Percentiles rank a stretch among this genome's conserved stretches.
Conservation (phyloP, 2,329 filamentous ascomycete species). For the Aspergillus persii region DNA sequence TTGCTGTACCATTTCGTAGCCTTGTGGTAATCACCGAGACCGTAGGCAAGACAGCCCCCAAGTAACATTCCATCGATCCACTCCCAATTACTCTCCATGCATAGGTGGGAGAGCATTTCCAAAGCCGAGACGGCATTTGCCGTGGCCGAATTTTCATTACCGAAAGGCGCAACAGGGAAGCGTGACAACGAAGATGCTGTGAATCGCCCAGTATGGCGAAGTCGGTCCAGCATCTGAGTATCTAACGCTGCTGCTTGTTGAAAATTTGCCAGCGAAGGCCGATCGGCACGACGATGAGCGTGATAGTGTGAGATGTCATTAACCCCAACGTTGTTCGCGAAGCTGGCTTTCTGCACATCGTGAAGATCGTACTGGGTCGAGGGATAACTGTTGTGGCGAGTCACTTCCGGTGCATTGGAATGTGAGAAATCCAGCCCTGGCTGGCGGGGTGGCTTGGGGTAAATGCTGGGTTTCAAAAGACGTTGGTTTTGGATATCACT, state of each 20-base stretch:
- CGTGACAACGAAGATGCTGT: conserved; percentile 30
- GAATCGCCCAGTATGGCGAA: conserved; percentile 33
- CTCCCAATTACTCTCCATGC: conserved; percentile 75
- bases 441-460: conserved; percentile 60
- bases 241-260: conserved; percentile 26
- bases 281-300: conserved; percentile 18
- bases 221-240: conserved; percentile 27
- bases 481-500: conserved; percentile 43
- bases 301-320: conserved; percentile 15
- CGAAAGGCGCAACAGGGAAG: conserved; percentile 30
- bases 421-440: conserved; percentile 52
- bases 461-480: conserved; percentile 55
- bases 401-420: conserved; percentile 21
- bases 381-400: conserved; percentile 37
- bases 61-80: conserved; percentile 94
- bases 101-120: conserved; percentile 69
- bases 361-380: conserved; percentile 35
- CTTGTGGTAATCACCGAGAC: conserved; percentile 77
- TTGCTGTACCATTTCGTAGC: conserved; percentile 52
- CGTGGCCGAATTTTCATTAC: conserved; percentile 44
- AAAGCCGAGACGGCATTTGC: conserved; percentile 65
- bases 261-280: conserved; percentile 27
- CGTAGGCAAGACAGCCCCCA: conserved; percentile 88
- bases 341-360: conserved; percentile 18
- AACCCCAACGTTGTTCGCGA: conserved; percentile 11